Evolutionary conservation across 106 monocot species (phyloP).

Genomic region (Iris macrosiphon): DNA sequence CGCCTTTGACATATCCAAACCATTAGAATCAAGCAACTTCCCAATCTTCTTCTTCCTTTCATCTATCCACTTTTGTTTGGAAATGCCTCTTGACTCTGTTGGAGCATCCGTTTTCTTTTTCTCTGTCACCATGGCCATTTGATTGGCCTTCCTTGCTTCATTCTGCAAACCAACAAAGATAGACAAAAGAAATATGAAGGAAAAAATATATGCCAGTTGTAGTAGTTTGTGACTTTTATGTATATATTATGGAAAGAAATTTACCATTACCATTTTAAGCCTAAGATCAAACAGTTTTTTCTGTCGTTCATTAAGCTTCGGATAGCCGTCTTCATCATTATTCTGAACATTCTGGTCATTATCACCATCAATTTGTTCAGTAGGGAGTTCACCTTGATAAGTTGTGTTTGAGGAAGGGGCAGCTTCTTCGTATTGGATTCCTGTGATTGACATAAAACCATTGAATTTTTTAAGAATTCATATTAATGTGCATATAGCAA

Average conservation of each 20-base stretch:
- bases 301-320: conserved; percentile 66
- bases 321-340: conserved; percentile 43
- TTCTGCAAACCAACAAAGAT: conserved; percentile 33
- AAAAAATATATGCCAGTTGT: too few relatives aligned
- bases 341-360: conserved; percentile 18
- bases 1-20: conserved; percentile 85
- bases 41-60: conserved; percentile 97
- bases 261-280: conserved; percentile 88
- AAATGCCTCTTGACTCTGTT: conserved; percentile 76
- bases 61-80: conserved; percentile 94
- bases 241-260: too few relatives aligned
- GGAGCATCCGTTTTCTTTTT: conserved; percentile 75
- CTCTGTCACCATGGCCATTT: conserved; percentile 80
- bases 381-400: conserved; percentile 16
- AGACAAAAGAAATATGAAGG: too few relatives aligned
- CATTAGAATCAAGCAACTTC: conserved; percentile 94
- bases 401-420: conserved; percentile 13
- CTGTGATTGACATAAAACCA: too few relatives aligned
- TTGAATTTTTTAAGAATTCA: too few relatives aligned
- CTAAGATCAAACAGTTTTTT: conserved; percentile 81
- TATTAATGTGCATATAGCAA: too few relatives aligned
- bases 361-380: conserved; percentile 10
- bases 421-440: conserved; percentile 17
- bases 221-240: too few relatives aligned
- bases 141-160: conserved; percentile 95